These are phyloP conservation scores for Pichia sp. DNA, from an alignment of 1,139 yeast species.

Conservation along the genomic window DNA sequence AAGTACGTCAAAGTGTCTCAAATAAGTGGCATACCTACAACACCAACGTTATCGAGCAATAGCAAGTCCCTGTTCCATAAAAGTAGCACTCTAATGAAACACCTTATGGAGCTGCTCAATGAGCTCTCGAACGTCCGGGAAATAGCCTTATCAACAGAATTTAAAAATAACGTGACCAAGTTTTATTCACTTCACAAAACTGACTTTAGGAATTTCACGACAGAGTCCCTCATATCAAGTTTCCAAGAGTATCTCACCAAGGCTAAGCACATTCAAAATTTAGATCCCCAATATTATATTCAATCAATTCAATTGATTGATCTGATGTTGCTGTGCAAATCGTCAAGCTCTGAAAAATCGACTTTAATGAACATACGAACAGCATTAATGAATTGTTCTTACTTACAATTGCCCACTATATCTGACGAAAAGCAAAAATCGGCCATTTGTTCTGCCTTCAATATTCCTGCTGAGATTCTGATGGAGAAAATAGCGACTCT, in stretches of 20 bases:
- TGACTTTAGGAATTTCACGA: slow-evolving; percentile 16
- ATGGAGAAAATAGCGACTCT: slow-evolving; percentile 6
- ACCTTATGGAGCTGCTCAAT: slow-evolving; percentile 14
- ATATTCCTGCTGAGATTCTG: slow-evolving; percentile 5
- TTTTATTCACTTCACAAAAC: slow-evolving; percentile 14
- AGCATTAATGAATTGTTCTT: slow-evolving; percentile 7
- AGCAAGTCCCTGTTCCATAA: slow-evolving; percentile 9
- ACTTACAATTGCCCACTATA: slow-evolving; percentile 15
- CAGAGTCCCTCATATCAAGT: slow-evolving; percentile 2
- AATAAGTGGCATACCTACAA: slow-evolving; percentile 13
- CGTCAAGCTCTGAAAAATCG: slow-evolving; percentile 11
- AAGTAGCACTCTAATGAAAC: slow-evolving; percentile 13
- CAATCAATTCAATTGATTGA: slow-evolving; percentile 16
- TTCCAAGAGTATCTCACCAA: slow-evolving; percentile 6
- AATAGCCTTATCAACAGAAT: slow-evolving; percentile 14
- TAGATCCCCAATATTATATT: slow-evolving; percentile 9
- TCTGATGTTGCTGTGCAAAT: slow-evolving; percentile 13
- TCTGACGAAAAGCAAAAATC: slow-evolving; percentile 11
- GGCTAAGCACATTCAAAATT: not conserved
- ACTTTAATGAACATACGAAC: slow-evolving; percentile 7
- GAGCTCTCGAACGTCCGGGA: slow-evolving; percentile 13
- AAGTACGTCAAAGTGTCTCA: slow-evolving; percentile 15
- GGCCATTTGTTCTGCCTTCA: slow-evolving; percentile 10
- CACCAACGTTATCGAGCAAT: slow-evolving; percentile 13
- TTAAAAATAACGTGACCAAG: slow-evolving; percentile 12